Conservation (phyloP, 306 rosid species). For the Inga oerstediana region DNA sequence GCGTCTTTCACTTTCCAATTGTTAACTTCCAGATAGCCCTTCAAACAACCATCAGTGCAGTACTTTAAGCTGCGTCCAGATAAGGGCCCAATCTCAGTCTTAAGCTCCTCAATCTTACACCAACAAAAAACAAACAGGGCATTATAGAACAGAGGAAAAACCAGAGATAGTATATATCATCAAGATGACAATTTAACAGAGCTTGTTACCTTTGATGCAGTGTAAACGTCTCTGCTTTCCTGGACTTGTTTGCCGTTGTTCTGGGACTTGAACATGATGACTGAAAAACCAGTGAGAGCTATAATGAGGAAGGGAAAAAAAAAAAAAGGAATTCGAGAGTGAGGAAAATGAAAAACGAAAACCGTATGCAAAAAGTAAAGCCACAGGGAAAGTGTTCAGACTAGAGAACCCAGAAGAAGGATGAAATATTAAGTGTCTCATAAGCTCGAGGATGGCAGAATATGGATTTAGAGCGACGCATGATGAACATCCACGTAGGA, state of each 20-base stretch:
- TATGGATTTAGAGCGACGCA: not conserved
- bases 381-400: not conserved
- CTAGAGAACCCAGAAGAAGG: not conserved
- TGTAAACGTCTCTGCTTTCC: not conserved
- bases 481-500: constrained; percentile 26
- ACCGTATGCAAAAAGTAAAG: constrained; percentile 1
- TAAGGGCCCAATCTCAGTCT: constrained; percentile 43
- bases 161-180: not conserved
- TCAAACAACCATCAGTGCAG: constrained; percentile 67
- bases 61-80: constrained; percentile 34
- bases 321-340: not conserved
- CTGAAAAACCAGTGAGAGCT: not conserved
- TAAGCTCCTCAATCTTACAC: constrained; percentile 29
- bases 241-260: constrained; percentile 5
- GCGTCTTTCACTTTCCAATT: constrained; percentile 77
- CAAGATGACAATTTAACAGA: not conserved
- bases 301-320: not conserved
- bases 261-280: constrained; percentile 23
- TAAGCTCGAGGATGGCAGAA: not conserved
- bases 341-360: not conserved
- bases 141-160: not conserved
- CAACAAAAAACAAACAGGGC: not conserved
- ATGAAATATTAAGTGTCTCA: not conserved
- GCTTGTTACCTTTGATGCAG: constrained; percentile 24
- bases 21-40: constrained; percentile 71